Base-by-base conservation (phyloP, 192 early-diverging fungal genomes). In the Phycomyces nitens region DNA sequence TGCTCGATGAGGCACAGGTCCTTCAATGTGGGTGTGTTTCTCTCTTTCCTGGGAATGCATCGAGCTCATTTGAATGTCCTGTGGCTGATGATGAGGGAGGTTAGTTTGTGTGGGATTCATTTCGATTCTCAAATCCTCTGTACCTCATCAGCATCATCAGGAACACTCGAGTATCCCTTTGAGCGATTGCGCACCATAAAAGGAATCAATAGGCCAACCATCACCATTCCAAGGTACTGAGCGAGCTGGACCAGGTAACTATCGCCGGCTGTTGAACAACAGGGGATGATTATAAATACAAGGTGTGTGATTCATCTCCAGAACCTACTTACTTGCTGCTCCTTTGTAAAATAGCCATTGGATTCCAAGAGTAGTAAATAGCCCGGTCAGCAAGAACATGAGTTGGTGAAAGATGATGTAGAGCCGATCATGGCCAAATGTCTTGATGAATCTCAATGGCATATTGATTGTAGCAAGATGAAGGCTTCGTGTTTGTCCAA, bases 301-400 rank as follows among this genome's bases (percentile, higher is more conserved):
- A n/a, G n/a, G n/a, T n/a, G n/a, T n/a, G n/a, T n/a, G n/a, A n/a
- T n/a, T n/a, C n/a, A n/a, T n/a, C n/a, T n/a, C n/a, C n/a, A n/a
- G n/a, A 1, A 21, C 5, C n/a, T 26, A 65, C 77, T 81, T 76
- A 85, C 83, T 77, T 14, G 84, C 78, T 47, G 79, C 84, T 44
- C 81, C 81, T 67, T 83, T 72, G 62, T 85, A 85, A 47, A 81
- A 80, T 20, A 85, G 49, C 74, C 80, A 85, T 56, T 85, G 84
- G 15, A 70, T 62, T 1, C 75, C 79, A 39, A 85, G 68, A 6
- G 84, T 83, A 22, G 76, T 76, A 61, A 70, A 76, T 38, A 85
- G 67, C 5, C 84, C 84, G 11, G 81, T 73, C 20, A 72, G 24
- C 5, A 85, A 44, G 67, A 81, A 85, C 11, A 76, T 68, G 0